A percentile compares a stretch with the other conserved stretches of the same genome.
These are phyloP conservation scores for Poa pratensis DNA, from an alignment of 176 grass and related monocot genomes.

Conservation along the genomic window DNA sequence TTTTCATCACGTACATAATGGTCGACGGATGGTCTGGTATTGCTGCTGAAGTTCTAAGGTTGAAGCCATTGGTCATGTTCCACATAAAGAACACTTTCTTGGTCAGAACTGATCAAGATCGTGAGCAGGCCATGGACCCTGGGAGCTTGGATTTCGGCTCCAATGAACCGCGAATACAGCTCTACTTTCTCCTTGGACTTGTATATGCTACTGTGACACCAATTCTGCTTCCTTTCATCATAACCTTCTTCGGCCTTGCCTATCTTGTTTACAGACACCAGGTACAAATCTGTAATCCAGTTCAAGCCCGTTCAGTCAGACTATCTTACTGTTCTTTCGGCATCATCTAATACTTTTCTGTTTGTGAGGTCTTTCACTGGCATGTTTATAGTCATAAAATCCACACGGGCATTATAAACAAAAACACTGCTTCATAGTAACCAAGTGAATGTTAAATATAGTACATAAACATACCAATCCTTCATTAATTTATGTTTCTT, in stretches of 20 bases:
- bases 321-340: background rate
- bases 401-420: background rate
- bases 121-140: constrained; percentile 90
- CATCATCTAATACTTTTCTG: background rate
- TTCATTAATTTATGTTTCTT: constrained; percentile 23
- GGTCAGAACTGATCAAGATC: constrained; percentile 86
- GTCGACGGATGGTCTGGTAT: constrained; percentile 93
- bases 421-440: background rate
- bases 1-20: constrained; percentile 97
- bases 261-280: constrained; percentile 97
- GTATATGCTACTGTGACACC: constrained; percentile 88
- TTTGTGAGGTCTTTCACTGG: background rate
- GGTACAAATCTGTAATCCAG: constrained; percentile 49
- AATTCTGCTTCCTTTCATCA: constrained; percentile 88
- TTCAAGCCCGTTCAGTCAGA: constrained; percentile 6
- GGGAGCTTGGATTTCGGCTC: constrained; percentile 80
- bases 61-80: constrained; percentile 81
- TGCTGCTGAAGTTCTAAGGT: constrained; percentile 86
- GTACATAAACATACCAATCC: background rate
- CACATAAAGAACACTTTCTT: constrained; percentile 94
- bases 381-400: background rate
- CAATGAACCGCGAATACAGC: constrained; percentile 79
- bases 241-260: constrained; percentile 81
- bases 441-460: background rate
- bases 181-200: constrained; percentile 95